A percentile compares a stretch with the other conserved stretches of the same genome.
Evolutionary conservation across 352 stramenopile species (phyloP).

Genomic region (Stephanocyclus meneghinianus): DNA sequence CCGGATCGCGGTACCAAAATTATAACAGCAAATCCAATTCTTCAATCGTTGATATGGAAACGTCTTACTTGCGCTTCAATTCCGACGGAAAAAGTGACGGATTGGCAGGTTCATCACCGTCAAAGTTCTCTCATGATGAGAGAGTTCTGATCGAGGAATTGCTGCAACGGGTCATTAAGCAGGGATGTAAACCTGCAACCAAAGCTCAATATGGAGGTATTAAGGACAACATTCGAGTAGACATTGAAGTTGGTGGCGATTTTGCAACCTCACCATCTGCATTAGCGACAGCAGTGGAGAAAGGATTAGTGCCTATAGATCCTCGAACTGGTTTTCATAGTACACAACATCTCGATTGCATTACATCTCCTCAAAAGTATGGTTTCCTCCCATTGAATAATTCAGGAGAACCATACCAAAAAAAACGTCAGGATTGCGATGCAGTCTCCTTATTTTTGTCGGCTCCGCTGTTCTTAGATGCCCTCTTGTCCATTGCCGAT

Average conservation of each 20-base stretch:
- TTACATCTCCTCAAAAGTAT: conserved; percentile 56
- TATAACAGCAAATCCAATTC: conserved; percentile 7
- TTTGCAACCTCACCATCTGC: conserved; percentile 50
- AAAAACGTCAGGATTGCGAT: conserved; percentile 37
- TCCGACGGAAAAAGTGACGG: neutral
- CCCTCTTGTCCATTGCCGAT: conserved; percentile 76
- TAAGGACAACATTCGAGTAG: conserved; percentile 23
- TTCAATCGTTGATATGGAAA: conserved; percentile 12
- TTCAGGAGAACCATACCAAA: conserved; percentile 44
- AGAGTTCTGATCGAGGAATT: conserved; percentile 72
- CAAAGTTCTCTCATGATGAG: conserved; percentile 75
- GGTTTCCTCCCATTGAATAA: conserved; percentile 69
- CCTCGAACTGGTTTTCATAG: conserved; percentile 60
- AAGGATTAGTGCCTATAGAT: conserved; percentile 69
- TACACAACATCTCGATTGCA: conserved; percentile 61
- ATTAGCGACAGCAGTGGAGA: conserved; percentile 48
- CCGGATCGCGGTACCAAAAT: conserved; percentile 10
- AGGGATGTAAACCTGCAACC: conserved; percentile 57
- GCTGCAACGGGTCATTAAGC: conserved; percentile 66
- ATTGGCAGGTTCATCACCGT: conserved; percentile 7
- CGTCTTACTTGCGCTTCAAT: conserved; percentile 13
- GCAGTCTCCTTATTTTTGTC: conserved; percentile 66
- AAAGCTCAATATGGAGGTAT: conserved; percentile 60
- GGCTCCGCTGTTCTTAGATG: conserved; percentile 77
- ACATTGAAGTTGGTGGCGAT: conserved; percentile 21